A percentile compares a stretch with the other conserved stretches of the same genome.
These are phyloP conservation scores for Pleurotus tuber-regium DNA, from an alignment of 768 basidiomycete genomes.

Conservation along the genomic window DNA sequence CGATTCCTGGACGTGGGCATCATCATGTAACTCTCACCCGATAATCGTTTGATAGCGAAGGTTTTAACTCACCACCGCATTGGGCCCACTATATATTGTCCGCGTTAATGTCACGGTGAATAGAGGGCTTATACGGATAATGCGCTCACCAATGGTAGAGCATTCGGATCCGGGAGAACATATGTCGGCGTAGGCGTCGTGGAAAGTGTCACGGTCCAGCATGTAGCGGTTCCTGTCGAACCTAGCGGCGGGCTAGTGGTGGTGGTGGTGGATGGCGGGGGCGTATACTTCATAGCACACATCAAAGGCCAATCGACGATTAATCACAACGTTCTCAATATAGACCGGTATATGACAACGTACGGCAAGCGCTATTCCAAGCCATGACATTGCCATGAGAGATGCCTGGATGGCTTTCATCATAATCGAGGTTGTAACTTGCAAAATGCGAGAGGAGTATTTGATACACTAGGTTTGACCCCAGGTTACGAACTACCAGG, in stretches of 20 bases:
- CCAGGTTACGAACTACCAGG: too few species aligned
- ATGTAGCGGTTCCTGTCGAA: slow-evolving; percentile 4
- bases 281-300: background rate
- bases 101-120: background rate
- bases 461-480: too few species aligned
- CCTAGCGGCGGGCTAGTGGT: background rate
- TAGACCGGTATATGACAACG: background rate
- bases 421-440: too few species aligned
- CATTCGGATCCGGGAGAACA: background rate
- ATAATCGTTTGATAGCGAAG: background rate
- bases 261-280: background rate
- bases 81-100: background rate
- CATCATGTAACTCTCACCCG: background rate
- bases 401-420: background rate
- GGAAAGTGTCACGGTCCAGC: slow-evolving; percentile 3
- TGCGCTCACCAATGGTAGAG: background rate
- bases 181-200: background rate
- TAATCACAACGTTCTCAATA: background rate
- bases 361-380: background rate
- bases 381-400: background rate
- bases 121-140: background rate
- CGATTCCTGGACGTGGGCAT: background rate
- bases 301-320: background rate
- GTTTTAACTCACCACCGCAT: background rate
- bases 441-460: too few species aligned